phyloP scores from a whole-genome alignment of 148 eudicot species.

The Spergularia marina region DNA sequence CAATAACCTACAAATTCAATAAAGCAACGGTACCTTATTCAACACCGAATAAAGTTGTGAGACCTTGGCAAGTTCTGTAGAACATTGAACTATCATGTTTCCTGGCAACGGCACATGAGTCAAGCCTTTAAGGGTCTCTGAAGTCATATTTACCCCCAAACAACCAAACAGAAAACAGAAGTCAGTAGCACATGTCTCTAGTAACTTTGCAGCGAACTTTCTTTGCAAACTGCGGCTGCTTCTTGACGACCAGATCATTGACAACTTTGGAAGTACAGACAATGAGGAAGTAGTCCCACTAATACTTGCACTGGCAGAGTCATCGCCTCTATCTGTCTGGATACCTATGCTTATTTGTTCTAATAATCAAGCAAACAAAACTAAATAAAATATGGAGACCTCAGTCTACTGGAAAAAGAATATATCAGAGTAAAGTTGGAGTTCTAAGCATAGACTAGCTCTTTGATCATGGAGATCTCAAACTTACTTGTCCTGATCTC shows the following conservation, averaged over 20 bases:
- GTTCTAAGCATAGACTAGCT: neutral
- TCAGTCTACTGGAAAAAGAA: neutral
- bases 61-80: conserved; percentile 52
- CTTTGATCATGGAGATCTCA: conserved; percentile 8
- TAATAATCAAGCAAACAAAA: conserved; percentile 25
- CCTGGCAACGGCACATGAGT: conserved; percentile 27
- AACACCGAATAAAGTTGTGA: conserved; percentile 51
- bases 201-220: conserved; percentile 53
- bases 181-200: conserved; percentile 65
- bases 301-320: conserved; percentile 29
- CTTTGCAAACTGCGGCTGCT: conserved; percentile 35
- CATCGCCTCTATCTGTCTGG: conserved; percentile 61
- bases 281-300: conserved; percentile 25
- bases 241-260: conserved; percentile 50
- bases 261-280: conserved; percentile 34
- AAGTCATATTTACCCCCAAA: conserved; percentile 31
- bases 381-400: neutral
- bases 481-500: conserved; percentile 38
- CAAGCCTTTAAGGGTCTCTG: conserved; percentile 29
- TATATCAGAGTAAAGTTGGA: neutral
- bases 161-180: conserved; percentile 61
- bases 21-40: conserved; percentile 48
- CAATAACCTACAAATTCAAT: neutral
- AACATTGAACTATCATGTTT: conserved; percentile 24
- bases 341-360: conserved; percentile 57